Evolutionary conservation across 2,329 filamentous ascomycete species (phyloP).

Genomic region (Ceratocystis papillata): DNA sequence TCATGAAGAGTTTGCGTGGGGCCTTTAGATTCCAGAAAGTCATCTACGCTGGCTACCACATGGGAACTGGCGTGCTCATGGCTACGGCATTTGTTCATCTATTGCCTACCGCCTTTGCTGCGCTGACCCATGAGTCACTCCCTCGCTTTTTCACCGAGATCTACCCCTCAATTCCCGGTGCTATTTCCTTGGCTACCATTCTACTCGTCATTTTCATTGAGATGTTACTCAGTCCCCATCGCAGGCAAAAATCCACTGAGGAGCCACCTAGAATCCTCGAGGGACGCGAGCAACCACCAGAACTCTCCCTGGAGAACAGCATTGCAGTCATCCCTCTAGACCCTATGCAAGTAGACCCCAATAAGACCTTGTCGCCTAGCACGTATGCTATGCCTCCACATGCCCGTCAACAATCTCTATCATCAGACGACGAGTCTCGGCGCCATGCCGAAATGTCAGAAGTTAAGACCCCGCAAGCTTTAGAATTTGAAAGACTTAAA

Average conservation of each 20-base stretch:
- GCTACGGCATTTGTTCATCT: conserved; percentile 73
- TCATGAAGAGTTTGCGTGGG: conserved; percentile 39
- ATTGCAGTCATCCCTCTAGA: background rate
- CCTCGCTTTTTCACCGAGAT: conserved; percentile 62
- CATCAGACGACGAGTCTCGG: no score
- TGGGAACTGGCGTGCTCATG: conserved; percentile 64
- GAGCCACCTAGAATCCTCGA: background rate
- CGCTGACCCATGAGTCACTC: conserved; percentile 55
- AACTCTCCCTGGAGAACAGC: background rate
- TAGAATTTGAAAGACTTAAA: conserved; percentile 30
- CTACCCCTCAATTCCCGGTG: conserved; percentile 68
- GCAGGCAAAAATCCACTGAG: conserved; percentile 27
- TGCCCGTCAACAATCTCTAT: no score
- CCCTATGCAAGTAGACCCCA: background rate
- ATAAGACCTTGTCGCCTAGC: background rate
- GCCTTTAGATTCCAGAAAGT: conserved; percentile 45
- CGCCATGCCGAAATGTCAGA: background rate
- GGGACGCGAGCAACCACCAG: background rate
- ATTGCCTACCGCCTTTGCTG: conserved; percentile 54
- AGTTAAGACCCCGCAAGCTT: conserved; percentile 43
- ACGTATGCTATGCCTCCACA: background rate
- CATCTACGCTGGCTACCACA: conserved; percentile 53
- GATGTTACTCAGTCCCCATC: conserved; percentile 48
- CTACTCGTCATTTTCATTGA: conserved; percentile 73
- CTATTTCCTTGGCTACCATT: conserved; percentile 68